A percentile compares a stretch with the other conserved stretches of the same genome.
Conservation (phyloP, 2,329 filamentous ascomycete species). For the Corniculantispora saksenae region DNA sequence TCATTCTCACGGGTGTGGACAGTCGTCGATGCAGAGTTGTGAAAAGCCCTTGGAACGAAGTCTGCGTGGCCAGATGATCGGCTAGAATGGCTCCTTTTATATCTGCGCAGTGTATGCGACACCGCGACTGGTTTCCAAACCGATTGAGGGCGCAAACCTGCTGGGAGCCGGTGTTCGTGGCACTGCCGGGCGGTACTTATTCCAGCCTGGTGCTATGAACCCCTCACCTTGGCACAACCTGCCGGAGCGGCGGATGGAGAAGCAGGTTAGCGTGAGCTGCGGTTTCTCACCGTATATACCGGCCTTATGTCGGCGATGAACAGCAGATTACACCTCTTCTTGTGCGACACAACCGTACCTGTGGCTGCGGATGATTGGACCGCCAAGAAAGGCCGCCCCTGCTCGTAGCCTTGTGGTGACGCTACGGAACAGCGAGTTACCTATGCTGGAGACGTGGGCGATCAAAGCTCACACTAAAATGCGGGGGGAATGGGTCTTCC, state of each 20-base stretch:
- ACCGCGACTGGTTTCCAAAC: neutral
- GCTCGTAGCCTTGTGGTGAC: neutral
- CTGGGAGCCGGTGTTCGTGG: neutral
- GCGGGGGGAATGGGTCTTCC: neutral
- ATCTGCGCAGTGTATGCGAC: neutral
- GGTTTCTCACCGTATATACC: conserved; percentile 12
- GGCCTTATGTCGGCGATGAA: conserved; percentile 17
- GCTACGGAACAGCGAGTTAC: neutral
- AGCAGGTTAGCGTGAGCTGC: neutral
- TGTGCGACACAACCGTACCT: conserved; percentile 2
- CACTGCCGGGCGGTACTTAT: neutral
- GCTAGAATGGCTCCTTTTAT: neutral
- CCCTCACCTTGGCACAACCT: conserved; percentile 15
- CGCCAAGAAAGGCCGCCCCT: neutral
- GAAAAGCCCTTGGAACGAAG: neutral
- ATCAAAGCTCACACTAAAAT: neutral
- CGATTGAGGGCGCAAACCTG: neutral
- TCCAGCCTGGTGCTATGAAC: neutral
- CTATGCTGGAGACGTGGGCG: neutral
- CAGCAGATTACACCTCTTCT: neutral
- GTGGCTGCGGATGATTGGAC: conserved; percentile 11
- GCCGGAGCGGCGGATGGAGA: neutral
- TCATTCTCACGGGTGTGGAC: neutral
- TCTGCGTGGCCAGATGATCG: neutral
- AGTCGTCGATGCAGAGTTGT: neutral